Evolutionary conservation across 139 green algal genomes (phyloP).

Genomic region (Volvox africanus): DNA sequence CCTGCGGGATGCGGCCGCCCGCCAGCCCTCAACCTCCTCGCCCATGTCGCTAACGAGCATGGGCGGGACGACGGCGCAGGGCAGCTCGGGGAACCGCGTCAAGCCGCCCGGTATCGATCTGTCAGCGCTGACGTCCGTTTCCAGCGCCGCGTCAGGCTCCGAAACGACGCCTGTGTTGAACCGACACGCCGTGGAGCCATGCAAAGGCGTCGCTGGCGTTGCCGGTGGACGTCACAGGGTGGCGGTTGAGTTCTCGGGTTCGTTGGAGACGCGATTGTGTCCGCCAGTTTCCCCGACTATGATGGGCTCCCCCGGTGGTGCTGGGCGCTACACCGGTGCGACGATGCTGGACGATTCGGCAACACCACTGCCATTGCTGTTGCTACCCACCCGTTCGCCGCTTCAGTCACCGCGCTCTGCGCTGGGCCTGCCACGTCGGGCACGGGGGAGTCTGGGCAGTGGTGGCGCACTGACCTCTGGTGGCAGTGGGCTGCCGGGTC

Average conservation of each 20-base stretch:
- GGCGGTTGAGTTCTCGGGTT: background rate
- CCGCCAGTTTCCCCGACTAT: background rate
- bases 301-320: too few relatives aligned
- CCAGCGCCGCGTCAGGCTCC: background rate
- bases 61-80: background rate
- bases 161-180: constrained; percentile 12
- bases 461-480: background rate
- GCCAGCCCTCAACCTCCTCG: background rate
- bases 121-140: background rate
- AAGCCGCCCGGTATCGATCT: constrained; percentile 36
- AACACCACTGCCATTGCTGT: background rate
- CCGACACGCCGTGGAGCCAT: background rate
- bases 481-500: background rate
- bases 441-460: background rate
- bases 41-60: background rate
- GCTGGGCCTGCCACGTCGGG: background rate
- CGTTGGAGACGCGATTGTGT: background rate
- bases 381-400: constrained; percentile 31
- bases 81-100: background rate
- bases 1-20: background rate
- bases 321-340: background rate
- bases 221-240: background rate
- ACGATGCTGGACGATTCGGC: background rate
- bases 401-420: constrained; percentile 3
- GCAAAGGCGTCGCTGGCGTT: background rate